These are phyloP conservation scores for Eucalyptus camaldulensis DNA, from an alignment of 345 rosid species.

Conservation along the genomic window DNA sequence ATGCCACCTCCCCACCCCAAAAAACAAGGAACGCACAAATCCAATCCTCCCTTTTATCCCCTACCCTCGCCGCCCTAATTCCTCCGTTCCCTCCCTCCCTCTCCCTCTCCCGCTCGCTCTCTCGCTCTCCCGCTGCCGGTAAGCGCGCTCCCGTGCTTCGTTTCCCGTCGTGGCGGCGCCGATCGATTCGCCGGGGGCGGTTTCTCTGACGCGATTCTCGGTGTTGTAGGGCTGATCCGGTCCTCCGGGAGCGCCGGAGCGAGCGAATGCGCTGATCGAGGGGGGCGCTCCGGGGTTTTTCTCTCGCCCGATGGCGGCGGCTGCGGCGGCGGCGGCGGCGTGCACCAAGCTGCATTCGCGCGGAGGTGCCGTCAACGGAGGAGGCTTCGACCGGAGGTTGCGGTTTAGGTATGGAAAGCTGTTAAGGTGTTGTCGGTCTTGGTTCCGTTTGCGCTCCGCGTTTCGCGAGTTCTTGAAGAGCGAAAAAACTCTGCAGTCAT, in stretches of 20 bases:
- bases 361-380: slow-evolving; percentile 2
- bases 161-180: not conserved
- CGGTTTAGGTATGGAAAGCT: slow-evolving; percentile 10
- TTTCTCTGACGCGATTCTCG: not conserved
- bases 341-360: slow-evolving; percentile 31
- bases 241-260: not conserved
- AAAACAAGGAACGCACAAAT: slow-evolving; percentile 11
- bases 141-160: not conserved
- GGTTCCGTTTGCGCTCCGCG: not conserved
- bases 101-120: not conserved
- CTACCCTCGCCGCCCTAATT: not conserved
- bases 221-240: not conserved
- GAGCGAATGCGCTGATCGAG: slow-evolving; percentile 11
- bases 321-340: slow-evolving; percentile 14
- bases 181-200: not conserved
- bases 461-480: not conserved
- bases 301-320: slow-evolving; percentile 36
- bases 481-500: not conserved
- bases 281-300: not conserved
- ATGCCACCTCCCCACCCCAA: not conserved
- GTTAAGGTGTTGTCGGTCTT: not conserved
- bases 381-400: not conserved
- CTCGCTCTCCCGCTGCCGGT: not conserved
- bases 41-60: slow-evolving; percentile 2
- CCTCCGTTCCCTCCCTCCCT: not conserved